Evolutionary conservation across 2,329 filamentous ascomycete genomes (phyloP).

Genomic region (Microdochium paspali): DNA sequence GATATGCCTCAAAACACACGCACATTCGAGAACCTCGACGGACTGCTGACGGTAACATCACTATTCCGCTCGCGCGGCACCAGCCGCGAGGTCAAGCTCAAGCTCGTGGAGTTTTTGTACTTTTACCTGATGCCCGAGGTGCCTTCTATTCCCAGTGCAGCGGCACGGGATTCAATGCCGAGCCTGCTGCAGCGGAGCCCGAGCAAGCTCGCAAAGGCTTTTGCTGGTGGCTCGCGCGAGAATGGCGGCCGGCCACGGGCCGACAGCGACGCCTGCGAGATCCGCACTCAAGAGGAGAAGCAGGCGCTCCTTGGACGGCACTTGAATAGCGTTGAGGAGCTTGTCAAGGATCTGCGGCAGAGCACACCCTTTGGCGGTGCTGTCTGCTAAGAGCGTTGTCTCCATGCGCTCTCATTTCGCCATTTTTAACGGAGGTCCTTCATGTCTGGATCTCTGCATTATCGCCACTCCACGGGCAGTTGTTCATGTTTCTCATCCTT

Average conservation of each 20-base stretch:
- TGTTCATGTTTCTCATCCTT: too few relatives aligned
- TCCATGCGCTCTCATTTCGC: too few relatives aligned
- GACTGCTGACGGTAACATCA: slow-evolving; percentile 81
- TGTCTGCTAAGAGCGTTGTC: slow-evolving; percentile 27
- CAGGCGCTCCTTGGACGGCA: slow-evolving; percentile 68
- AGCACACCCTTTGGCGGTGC: slow-evolving; percentile 57
- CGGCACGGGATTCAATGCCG: slow-evolving; percentile 32
- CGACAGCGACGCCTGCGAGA: slow-evolving; percentile 30
- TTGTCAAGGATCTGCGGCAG: slow-evolving; percentile 76
- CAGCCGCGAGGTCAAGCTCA: slow-evolving; percentile 81
- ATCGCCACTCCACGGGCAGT: too few relatives aligned
- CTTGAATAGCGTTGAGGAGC: slow-evolving; percentile 72
- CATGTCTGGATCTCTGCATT: too few relatives aligned
- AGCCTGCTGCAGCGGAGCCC: slow-evolving; percentile 56
- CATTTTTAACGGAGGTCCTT: too few relatives aligned
- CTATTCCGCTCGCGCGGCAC: slow-evolving; percentile 87
- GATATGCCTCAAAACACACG: slow-evolving; percentile 82
- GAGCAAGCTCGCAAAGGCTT: slow-evolving; percentile 55
- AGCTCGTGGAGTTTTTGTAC: slow-evolving; percentile 95
- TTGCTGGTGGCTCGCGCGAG: slow-evolving; percentile 24
- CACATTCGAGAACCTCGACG: slow-evolving; percentile 85
- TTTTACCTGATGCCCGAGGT: slow-evolving; percentile 97
- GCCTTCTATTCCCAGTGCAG: slow-evolving; percentile 43
- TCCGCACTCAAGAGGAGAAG: slow-evolving; percentile 71
- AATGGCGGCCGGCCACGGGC: slow-evolving; percentile 9